Conservation (phyloP, 495 filamentous ascomycete genomes). For the Xylaria scruposa region DNA sequence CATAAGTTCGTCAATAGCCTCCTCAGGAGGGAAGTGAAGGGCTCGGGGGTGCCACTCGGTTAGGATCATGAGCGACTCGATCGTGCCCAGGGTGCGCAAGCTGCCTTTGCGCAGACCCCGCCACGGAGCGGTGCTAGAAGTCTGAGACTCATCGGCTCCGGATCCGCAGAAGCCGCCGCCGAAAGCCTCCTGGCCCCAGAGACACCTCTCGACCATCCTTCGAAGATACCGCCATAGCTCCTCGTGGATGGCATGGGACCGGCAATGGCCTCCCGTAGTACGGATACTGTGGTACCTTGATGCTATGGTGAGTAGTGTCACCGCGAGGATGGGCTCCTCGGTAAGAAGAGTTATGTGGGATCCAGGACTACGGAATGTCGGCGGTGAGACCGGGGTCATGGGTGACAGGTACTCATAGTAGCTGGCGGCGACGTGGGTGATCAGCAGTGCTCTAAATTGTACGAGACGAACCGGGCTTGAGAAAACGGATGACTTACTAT, state of each 20-base stretch:
- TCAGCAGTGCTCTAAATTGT: slow-evolving; percentile 29
- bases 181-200: slow-evolving; percentile 96
- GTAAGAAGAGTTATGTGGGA: slow-evolving; percentile 78
- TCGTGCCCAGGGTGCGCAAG: slow-evolving; percentile 86
- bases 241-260: slow-evolving; percentile 91
- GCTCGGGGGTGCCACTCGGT: slow-evolving; percentile 97
- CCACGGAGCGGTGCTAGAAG: slow-evolving; percentile 66
- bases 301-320: slow-evolving; percentile 88
- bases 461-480: not conserved
- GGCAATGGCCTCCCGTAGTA: slow-evolving; percentile 80
- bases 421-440: slow-evolving; percentile 46
- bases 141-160: slow-evolving; percentile 69
- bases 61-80: slow-evolving; percentile 90
- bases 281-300: slow-evolving; percentile 82
- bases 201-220: slow-evolving; percentile 90
- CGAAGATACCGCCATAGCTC: slow-evolving; percentile 94
- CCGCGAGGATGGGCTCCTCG: slow-evolving; percentile 88
- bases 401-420: slow-evolving; percentile 91
- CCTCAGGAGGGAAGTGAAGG: slow-evolving; percentile 91
- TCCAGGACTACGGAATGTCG: slow-evolving; percentile 76
- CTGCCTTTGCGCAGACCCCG: slow-evolving; percentile 71
- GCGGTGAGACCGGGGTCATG: slow-evolving; percentile 88
- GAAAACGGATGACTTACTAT: slow-evolving; percentile 65
- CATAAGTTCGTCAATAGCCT: slow-evolving; percentile 68
- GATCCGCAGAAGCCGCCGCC: slow-evolving; percentile 86